Evolutionary conservation across 306 rosid species (phyloP).

Genomic region (Cotoneaster glaucophyllus): DNA sequence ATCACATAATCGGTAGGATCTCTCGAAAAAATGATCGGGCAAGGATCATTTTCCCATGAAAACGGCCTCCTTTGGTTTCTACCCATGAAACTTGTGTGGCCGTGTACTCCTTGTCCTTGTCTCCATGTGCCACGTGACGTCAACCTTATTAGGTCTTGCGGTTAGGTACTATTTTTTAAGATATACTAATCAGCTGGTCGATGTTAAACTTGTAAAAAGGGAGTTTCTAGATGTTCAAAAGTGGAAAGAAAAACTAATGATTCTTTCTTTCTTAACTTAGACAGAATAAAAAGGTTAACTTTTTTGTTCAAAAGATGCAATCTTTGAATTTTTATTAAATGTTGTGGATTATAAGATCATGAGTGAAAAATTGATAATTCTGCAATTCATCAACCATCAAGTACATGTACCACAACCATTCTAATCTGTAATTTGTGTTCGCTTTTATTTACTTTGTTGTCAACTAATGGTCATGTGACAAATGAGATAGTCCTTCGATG

Average conservation of each 20-base stretch:
- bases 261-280: background rate
- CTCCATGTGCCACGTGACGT: background rate
- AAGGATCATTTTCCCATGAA: too few species aligned
- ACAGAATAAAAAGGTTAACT: background rate
- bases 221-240: background rate
- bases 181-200: background rate
- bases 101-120: slow-evolving; percentile 1
- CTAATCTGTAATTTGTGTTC: background rate
- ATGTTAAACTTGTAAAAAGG: background rate
- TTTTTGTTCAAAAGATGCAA: too few species aligned
- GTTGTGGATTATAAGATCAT: background rate
- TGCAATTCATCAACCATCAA: background rate
- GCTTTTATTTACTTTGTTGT: too few species aligned
- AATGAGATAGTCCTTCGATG: too few species aligned
- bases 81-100: background rate
- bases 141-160: background rate
- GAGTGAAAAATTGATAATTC: background rate
- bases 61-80: background rate
- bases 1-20: too few species aligned
- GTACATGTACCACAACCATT: background rate
- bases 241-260: background rate
- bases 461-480: too few species aligned
- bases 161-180: background rate
- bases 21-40: too few species aligned
- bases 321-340: background rate